Percentiles rank a stretch among this genome's conserved stretches.
These are phyloP conservation scores for Symbiodinium pilosum DNA, from an alignment of 73 alveolate species.

Conservation along the genomic window DNA sequence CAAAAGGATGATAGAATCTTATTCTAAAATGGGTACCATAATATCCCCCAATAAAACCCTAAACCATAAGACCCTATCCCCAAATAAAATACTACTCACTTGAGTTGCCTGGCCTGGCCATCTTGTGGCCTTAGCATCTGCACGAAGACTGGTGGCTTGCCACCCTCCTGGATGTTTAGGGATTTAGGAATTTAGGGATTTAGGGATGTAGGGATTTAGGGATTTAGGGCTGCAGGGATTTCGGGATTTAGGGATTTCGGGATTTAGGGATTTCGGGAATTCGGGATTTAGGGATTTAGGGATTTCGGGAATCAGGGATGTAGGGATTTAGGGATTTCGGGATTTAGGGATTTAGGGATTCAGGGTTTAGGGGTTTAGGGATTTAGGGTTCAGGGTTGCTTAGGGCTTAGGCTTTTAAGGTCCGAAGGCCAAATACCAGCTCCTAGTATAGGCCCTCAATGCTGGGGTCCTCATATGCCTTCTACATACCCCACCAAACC, in stretches of 20 bases:
- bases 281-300: background rate
- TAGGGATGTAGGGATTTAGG: background rate
- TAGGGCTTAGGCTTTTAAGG: no score
- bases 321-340: background rate
- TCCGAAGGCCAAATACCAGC: no score
- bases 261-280: background rate
- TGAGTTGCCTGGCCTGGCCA: background rate
- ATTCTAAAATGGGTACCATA: no score
- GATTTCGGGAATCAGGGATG: background rate
- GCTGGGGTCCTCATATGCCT: no score
- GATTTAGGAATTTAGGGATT: background rate
- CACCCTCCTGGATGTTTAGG: background rate
- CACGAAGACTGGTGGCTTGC: background rate
- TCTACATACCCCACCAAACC: no score
- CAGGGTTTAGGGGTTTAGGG: background rate
- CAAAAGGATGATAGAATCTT: no score
- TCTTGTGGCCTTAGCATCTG: constrained; percentile 12
- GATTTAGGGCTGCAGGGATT: background rate
- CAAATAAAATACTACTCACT: no score
- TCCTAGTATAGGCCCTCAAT: no score
- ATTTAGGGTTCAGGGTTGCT: background rate
- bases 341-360: background rate
- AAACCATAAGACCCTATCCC: no score
- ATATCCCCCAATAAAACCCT: no score
- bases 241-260: background rate